Evolutionary conservation across 2,329 filamentous ascomycete genomes (phyloP).

Genomic region (Penicillium sp.): DNA sequence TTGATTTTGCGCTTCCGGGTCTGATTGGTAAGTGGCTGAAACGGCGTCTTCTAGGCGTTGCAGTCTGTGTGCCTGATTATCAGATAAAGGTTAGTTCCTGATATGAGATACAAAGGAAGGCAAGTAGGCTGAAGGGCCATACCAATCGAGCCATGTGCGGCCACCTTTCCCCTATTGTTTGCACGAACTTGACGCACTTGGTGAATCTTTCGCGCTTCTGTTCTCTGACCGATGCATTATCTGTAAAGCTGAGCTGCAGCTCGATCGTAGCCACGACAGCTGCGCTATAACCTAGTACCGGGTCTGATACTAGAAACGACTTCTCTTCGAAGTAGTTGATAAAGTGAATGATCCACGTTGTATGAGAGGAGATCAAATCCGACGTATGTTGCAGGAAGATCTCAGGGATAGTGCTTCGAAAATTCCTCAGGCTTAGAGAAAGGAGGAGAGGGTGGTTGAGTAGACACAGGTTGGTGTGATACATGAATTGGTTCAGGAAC

Average conservation of each 20-base stretch:
- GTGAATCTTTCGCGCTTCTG: slow-evolving; percentile 45
- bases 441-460: slow-evolving; percentile 55
- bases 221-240: slow-evolving; percentile 36
- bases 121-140: slow-evolving; percentile 6
- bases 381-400: slow-evolving; percentile 54
- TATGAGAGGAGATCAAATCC: slow-evolving; percentile 51
- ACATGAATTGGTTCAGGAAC: slow-evolving; percentile 52
- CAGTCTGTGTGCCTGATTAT: slow-evolving; percentile 41
- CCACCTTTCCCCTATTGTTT: slow-evolving; percentile 43
- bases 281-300: slow-evolving; percentile 49
- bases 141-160: slow-evolving; percentile 47
- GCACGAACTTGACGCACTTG: slow-evolving; percentile 47
- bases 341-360: slow-evolving; percentile 53
- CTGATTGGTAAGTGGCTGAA: slow-evolving; percentile 42
- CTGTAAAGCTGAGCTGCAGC: slow-evolving; percentile 53
- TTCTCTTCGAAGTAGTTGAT: slow-evolving; percentile 48
- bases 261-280: slow-evolving; percentile 54
- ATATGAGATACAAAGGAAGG: not conserved
- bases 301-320: slow-evolving; percentile 47
- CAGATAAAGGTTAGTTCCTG: not conserved
- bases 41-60: slow-evolving; percentile 45
- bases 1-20: slow-evolving; percentile 34
- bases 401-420: slow-evolving; percentile 52
- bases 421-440: slow-evolving; percentile 52
- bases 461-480: slow-evolving; percentile 52